Percentiles rank a stretch among this genome's conserved stretches.
Evolutionary conservation across 148 eudicot species (phyloP).

Genomic region (Simmondsia chinensis): DNA sequence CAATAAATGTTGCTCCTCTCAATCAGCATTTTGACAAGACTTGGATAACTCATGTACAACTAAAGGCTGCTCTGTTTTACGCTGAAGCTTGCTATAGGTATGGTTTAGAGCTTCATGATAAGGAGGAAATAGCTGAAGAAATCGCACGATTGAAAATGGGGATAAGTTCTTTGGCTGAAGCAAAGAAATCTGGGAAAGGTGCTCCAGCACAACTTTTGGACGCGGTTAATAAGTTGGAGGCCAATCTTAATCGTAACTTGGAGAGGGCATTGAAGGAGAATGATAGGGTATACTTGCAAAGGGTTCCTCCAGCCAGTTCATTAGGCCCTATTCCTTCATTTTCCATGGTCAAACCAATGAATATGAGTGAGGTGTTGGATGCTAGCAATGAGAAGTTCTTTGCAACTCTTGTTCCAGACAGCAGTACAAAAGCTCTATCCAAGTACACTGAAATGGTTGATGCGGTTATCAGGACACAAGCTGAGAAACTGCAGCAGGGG

Average conservation of each 20-base stretch:
- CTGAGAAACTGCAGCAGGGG: conserved; percentile 95
- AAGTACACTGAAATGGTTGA: conserved; percentile 96
- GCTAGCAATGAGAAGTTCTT: conserved; percentile 91
- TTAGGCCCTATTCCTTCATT: conserved; percentile 70
- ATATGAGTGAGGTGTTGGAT: conserved; percentile 77
- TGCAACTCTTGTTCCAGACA: conserved; percentile 91
- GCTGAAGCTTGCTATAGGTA: conserved; percentile 96
- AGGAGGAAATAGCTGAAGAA: conserved; percentile 98
- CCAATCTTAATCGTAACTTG: conserved; percentile 57
- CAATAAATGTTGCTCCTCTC: conserved; percentile 73
- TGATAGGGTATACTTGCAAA: conserved; percentile 92
- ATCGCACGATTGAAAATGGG: conserved; percentile 80
- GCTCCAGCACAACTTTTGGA: conserved; percentile 86
- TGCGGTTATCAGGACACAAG: conserved; percentile 85
- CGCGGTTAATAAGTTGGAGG: conserved; percentile 74
- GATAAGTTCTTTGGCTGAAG: conserved; percentile 56
- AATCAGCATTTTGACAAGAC: conserved; percentile 78
- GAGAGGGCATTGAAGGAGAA: conserved; percentile 95
- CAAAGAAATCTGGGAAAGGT: conserved; percentile 60
- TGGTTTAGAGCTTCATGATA: conserved; percentile 86
- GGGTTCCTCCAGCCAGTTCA: conserved; percentile 77
- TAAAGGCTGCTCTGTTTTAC: conserved; percentile 81
- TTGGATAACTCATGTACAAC: conserved; percentile 90
- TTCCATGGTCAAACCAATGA: conserved; percentile 73
- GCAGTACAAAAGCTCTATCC: conserved; percentile 88